Evolutionary conservation across 2,329 filamentous ascomycete genomes (phyloP).

Genomic region (Eutypella sp.): DNA sequence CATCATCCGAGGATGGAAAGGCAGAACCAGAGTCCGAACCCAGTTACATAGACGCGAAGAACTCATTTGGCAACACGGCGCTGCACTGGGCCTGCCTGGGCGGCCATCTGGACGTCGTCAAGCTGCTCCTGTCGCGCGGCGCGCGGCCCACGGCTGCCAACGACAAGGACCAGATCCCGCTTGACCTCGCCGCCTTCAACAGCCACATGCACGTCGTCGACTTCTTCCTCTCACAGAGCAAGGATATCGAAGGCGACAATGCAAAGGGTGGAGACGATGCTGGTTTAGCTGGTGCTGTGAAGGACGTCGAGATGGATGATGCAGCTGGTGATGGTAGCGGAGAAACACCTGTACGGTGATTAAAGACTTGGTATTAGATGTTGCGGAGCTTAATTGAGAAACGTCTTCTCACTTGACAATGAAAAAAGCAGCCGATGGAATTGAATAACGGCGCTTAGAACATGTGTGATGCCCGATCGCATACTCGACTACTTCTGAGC

Average conservation of each 20-base stretch:
- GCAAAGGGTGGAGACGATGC: slow-evolving; percentile 36
- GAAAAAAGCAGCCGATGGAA: no score
- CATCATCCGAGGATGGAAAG: slow-evolving; percentile 33
- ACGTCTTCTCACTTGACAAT: no score
- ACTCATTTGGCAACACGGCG: slow-evolving; percentile 81
- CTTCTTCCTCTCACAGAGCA: slow-evolving; percentile 49
- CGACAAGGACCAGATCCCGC: slow-evolving; percentile 73
- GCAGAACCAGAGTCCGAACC: slow-evolving; percentile 29
- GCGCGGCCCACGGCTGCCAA: slow-evolving; percentile 77
- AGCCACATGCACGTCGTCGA: slow-evolving; percentile 62
- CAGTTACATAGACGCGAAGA: slow-evolving; percentile 62
- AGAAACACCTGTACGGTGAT: slow-evolving; percentile 4
- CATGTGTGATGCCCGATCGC: no score
- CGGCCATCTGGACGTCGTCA: slow-evolving; percentile 76
- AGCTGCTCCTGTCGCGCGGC: slow-evolving; percentile 68
- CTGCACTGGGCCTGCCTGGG: slow-evolving; percentile 93
- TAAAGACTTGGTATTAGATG: no score
- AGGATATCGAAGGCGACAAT: slow-evolving; percentile 43
- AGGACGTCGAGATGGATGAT: slow-evolving; percentile 22
- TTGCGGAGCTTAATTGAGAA: background rate
- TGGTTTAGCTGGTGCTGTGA: slow-evolving; percentile 35
- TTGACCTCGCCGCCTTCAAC: slow-evolving; percentile 68
- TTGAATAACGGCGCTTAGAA: no score
- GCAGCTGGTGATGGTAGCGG: slow-evolving; percentile 4
- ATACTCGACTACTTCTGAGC: no score